Percentiles rank a stretch among this genome's conserved stretches.
phyloP scores from a whole-genome alignment of 768 basidiomycete genomes.

The Amanita rimosa region DNA sequence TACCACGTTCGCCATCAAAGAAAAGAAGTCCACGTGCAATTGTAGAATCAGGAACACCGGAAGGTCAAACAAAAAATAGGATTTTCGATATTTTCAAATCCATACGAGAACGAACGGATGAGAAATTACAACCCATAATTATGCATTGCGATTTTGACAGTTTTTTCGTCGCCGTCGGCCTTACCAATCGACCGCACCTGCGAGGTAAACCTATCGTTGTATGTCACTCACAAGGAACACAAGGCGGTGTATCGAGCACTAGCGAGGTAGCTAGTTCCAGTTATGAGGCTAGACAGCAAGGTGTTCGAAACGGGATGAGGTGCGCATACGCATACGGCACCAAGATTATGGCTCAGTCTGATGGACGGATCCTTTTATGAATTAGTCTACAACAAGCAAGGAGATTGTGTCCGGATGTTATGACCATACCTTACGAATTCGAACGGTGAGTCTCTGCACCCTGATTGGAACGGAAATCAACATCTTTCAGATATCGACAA shows the following conservation, averaged over 20 bases:
- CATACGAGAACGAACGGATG: neutral
- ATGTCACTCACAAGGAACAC: slow-evolving; percentile 81
- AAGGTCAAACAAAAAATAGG: neutral
- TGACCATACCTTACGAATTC: slow-evolving; percentile 91
- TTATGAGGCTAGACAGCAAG: slow-evolving; percentile 85
- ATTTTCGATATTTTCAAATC: neutral
- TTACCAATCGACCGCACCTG: slow-evolving; percentile 69
- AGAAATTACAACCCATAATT: slow-evolving; percentile 34
- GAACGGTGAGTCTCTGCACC: slow-evolving; percentile 38
- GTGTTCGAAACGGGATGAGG: slow-evolving; percentile 95
- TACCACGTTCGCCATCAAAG: neutral
- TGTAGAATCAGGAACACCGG: neutral
- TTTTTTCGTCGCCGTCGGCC: slow-evolving; percentile 92
- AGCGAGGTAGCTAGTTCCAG: slow-evolving; percentile 93
- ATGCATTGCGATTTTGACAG: slow-evolving; percentile 96
- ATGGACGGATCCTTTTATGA: neutral
- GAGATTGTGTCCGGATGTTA: slow-evolving; percentile 58
- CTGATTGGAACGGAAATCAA: neutral
- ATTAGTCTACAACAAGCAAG: slow-evolving; percentile 69
- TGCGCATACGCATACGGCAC: slow-evolving; percentile 22
- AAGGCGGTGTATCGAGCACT: slow-evolving; percentile 68
- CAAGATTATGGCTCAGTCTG: neutral
- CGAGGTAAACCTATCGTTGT: slow-evolving; percentile 88
- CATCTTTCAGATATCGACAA: slow-evolving; percentile 57
- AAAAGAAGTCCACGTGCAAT: neutral